These are phyloP conservation scores for Intubia oerlemansii DNA, from an alignment of 2,329 filamentous ascomycete species.

Conservation along the genomic window DNA sequence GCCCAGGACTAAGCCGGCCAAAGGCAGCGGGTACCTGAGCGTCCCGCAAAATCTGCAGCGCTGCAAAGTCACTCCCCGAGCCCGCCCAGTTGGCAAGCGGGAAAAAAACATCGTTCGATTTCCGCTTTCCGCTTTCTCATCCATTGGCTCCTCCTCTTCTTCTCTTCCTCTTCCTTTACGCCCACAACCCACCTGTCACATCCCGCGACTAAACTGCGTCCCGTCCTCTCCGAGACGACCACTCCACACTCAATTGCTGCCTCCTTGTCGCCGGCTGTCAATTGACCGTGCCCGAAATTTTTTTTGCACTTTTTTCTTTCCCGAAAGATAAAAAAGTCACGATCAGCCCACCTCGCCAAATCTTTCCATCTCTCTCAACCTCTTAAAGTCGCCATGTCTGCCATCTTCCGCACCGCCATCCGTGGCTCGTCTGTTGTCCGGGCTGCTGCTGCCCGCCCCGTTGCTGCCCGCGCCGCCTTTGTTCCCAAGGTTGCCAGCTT, in stretches of 20 bases:
- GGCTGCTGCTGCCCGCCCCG: slow-evolving; percentile 26
- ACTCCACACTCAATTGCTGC: too few relatives aligned
- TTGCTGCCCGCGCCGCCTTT: slow-evolving; percentile 30
- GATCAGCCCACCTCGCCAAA: background rate
- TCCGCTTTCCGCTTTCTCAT: slow-evolving; percentile 3
- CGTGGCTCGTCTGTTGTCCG: slow-evolving; percentile 45
- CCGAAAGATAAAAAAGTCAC: background rate
- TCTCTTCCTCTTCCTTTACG: too few relatives aligned
- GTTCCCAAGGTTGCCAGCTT: slow-evolving; percentile 33
- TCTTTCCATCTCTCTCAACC: slow-evolving; percentile 3
- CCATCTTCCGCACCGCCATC: slow-evolving; percentile 49
- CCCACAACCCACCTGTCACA: too few relatives aligned
- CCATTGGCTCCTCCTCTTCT: too few relatives aligned
- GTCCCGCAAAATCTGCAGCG: too few relatives aligned
- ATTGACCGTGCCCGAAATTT: too few relatives aligned
- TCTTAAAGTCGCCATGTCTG: slow-evolving; percentile 18
- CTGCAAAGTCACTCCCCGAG: too few relatives aligned
- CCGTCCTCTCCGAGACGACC: too few relatives aligned
- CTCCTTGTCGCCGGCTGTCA: too few relatives aligned
- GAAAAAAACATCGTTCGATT: slow-evolving; percentile 11
- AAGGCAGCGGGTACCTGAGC: too few relatives aligned
- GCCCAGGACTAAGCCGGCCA: too few relatives aligned
- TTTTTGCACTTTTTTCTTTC: background rate
- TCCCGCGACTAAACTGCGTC: too few relatives aligned
- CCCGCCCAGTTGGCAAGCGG: slow-evolving; percentile 5